Conservation (phyloP, 2,329 filamentous ascomycete genomes). For the Lecanicillium sp. region DNA sequence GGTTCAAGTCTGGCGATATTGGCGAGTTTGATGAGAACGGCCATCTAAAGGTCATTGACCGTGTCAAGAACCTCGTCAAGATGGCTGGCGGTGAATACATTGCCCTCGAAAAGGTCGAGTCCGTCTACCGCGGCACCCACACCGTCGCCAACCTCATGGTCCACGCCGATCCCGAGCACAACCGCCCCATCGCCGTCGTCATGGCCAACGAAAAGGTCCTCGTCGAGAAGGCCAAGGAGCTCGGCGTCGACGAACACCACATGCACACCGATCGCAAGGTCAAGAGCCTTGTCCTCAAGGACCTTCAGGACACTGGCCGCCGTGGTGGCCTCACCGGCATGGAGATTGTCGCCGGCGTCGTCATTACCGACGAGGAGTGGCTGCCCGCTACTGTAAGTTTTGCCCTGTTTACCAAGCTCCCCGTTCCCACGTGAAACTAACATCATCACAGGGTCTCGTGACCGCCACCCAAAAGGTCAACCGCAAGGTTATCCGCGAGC, state of each 20-base stretch:
- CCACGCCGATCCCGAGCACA: slow-evolving; percentile 68
- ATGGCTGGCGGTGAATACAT: slow-evolving; percentile 94
- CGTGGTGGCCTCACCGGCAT: slow-evolving; percentile 62
- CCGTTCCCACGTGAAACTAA: slow-evolving; percentile 18
- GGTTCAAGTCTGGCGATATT: slow-evolving; percentile 97
- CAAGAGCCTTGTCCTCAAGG: slow-evolving; percentile 55
- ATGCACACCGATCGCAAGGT: slow-evolving; percentile 64
- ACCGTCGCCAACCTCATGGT: slow-evolving; percentile 83
- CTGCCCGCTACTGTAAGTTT: slow-evolving; percentile 74
- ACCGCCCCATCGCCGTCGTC: slow-evolving; percentile 78
- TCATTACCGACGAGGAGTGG: slow-evolving; percentile 82
- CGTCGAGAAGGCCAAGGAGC: slow-evolving; percentile 50
- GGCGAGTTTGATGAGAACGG: slow-evolving; percentile 79
- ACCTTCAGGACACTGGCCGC: slow-evolving; percentile 59
- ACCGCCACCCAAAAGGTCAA: slow-evolving; percentile 59
- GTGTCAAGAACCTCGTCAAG: slow-evolving; percentile 98
- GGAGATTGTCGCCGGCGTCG: slow-evolving; percentile 70
- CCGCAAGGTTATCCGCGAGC: slow-evolving; percentile 44
- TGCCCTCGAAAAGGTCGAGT: slow-evolving; percentile 91
- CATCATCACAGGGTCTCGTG: slow-evolving; percentile 44
- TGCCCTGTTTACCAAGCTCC: not conserved
- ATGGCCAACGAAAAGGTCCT: slow-evolving; percentile 60
- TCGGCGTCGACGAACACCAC: slow-evolving; percentile 60
- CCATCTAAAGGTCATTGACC: slow-evolving; percentile 82
- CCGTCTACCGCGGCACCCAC: slow-evolving; percentile 75